Evolutionary conservation across 148 eudicot species (phyloP), one percentile per base, ranked within the genome.

Genomic region (Limonium bicolor): DNA sequence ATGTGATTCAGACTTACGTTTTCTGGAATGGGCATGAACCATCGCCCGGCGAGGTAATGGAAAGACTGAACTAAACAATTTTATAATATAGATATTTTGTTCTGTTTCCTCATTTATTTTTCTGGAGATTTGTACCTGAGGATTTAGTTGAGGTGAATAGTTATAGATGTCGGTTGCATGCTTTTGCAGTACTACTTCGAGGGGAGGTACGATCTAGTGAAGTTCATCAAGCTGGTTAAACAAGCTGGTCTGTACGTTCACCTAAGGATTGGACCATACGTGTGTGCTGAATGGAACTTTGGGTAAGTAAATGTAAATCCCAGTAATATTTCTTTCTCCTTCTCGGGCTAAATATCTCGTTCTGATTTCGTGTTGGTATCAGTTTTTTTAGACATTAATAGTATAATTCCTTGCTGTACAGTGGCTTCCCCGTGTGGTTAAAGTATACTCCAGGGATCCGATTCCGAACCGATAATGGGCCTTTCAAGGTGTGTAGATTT

Each of bases 21-120:
- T 85, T 85, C 56, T 85, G 95, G 95, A 85, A 85, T 80, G 95
- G 92, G 5, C 95, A 85, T 72, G 95, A 85, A 54, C 95, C 95
- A 54, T 37, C 78, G 44, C 83, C 72, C 50, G 95, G 86, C 26
- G 66, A 85, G 34, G 95, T 85, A 67, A 59, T 26, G 27, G 9
- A 32, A 15, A 7, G n/a, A 4, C 30, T 36, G 16, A 4, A 9
- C 26, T 43, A n/a, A 15, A 42, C 36, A 14, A 15, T 12, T 51
- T 51, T 31, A 20, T 39, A 34, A 7, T 2, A 1, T 38, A n/a
- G n/a, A n/a, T 25, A 2, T 17, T 5, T 3, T 50, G 24, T 43
- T 6, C 6, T 18, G 2, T 21, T n/a, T 21, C 4, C 14, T 46
- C 1, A 44, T 22, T 51, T 46, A 19, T 13, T 34, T 46, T 14